Percentiles rank a stretch among this genome's conserved stretches.
Evolutionary conservation across 2,329 filamentous ascomycete species (phyloP).

Genomic region (Monosporascus sp.): DNA sequence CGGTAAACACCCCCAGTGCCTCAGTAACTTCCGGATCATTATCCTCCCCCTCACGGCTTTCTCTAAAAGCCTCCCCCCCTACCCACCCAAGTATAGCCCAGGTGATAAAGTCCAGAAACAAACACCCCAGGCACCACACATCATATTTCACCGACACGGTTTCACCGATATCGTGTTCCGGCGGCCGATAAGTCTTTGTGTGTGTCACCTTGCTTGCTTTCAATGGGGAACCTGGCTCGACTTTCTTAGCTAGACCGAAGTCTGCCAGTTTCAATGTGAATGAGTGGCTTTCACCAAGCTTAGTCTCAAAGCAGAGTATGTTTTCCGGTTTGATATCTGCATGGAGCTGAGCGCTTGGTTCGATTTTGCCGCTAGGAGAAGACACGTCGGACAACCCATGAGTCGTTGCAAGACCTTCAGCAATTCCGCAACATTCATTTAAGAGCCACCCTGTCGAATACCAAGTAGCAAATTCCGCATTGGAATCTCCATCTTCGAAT

Average conservation of each 20-base stretch:
- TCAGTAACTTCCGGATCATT: neutral
- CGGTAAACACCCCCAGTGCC: neutral
- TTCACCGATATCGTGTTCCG: slow-evolving; percentile 5
- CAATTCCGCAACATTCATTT: slow-evolving; percentile 6
- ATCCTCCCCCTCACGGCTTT: neutral
- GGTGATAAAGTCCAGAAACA: slow-evolving; percentile 17
- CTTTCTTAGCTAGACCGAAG: slow-evolving; percentile 4
- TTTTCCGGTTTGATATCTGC: slow-evolving; percentile 11
- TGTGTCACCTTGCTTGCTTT: neutral
- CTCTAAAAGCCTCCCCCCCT: neutral
- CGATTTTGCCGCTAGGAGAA: neutral
- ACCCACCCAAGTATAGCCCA: slow-evolving; percentile 7
- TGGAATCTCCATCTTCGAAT: no score
- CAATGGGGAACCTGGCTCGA: neutral
- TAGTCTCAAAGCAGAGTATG: slow-evolving; percentile 9
- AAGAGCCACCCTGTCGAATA: slow-evolving; percentile 8
- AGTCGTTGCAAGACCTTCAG: slow-evolving; percentile 5
- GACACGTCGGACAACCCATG: neutral
- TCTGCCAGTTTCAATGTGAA: slow-evolving; percentile 9
- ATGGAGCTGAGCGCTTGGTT: slow-evolving; percentile 1
- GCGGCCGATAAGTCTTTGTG: slow-evolving; percentile 10
- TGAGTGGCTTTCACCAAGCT: neutral
- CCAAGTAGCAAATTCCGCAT: neutral
- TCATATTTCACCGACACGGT: slow-evolving; percentile 6
- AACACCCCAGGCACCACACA: slow-evolving; percentile 18